Base-by-base conservation (phyloP, 768 basidiomycete species). In the Termitomyces heimii region DNA sequence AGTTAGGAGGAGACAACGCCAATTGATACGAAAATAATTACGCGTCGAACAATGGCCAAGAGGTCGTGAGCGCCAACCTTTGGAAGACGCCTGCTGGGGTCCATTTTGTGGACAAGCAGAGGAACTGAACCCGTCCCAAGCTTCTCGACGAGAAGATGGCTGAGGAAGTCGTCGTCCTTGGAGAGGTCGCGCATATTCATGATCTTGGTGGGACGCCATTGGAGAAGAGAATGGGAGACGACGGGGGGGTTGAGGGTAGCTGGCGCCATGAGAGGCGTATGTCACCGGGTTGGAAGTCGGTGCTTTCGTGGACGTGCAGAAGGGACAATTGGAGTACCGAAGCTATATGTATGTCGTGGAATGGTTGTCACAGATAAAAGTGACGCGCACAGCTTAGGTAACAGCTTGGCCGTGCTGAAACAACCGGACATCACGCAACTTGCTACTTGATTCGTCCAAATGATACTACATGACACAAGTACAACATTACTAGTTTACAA, bases 161-260 rank as follows among this genome's bases (percentile, higher is more conserved):
- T 89, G 69, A 94, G 85, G 70, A 92, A 93, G 73, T 94, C 92
- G 70, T 94, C 92, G 74, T 94, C 92, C 71, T 83, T 85, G 66
- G 91, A 89, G 60, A 94, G 82, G 82, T 94, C 92, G 72, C 82
- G 82, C 80, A 90, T 88, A 75, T 90, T 89, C 90, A 93, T 93
- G 64, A 89, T 86, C 78, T 89, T 92, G 49, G 89, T 92, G 20
- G 85, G 85, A 43, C 87, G 84, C 90, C 90, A 92, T 73, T 73
- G 64, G 56, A 85, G 66, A 57, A 66, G 54, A 40, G 67, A 65
- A 44, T 60, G 65, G 7, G 62, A 58, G 31, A 72, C 63, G 18
- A 70, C 61, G 58, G 68, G 63, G 14, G 61, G 54, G 24, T 70
- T 63, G 26, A 69, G 60, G 61, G 68, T 61, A 58, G 66, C 65